Evolutionary conservation across 2,329 filamentous ascomycete species (phyloP).

Genomic region (Talaromyces sp.): DNA sequence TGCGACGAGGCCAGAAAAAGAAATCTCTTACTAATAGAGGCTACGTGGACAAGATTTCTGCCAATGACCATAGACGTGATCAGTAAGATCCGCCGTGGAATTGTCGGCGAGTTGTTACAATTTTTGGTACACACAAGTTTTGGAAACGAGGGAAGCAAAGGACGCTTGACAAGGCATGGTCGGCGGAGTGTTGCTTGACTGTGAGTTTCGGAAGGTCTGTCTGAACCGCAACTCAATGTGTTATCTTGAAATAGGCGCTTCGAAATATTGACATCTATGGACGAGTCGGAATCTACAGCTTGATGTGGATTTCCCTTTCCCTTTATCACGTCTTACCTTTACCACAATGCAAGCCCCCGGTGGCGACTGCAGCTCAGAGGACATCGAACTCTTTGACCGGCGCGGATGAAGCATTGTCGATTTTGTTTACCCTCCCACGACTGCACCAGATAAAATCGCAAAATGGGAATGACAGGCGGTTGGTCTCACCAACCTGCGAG

Average conservation of each 20-base stretch:
- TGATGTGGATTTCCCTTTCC: slow-evolving; percentile 88
- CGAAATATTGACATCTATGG: not conserved
- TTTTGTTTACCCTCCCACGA: slow-evolving; percentile 71
- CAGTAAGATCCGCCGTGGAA: slow-evolving; percentile 54
- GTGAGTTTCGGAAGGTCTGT: slow-evolving; percentile 32
- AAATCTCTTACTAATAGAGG: slow-evolving; percentile 71
- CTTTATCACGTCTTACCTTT: slow-evolving; percentile 74
- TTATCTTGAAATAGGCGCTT: not conserved
- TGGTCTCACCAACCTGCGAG: slow-evolving; percentile 63
- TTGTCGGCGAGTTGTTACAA: slow-evolving; percentile 57
- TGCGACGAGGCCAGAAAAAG: slow-evolving; percentile 69
- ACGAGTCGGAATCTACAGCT: slow-evolving; percentile 72
- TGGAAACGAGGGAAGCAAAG: slow-evolving; percentile 61
- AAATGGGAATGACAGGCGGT: slow-evolving; percentile 63
- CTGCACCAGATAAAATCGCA: slow-evolving; percentile 41
- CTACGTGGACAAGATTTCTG: slow-evolving; percentile 87
- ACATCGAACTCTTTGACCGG: slow-evolving; percentile 68
- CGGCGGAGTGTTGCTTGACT: slow-evolving; percentile 76
- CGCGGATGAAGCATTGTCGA: slow-evolving; percentile 71
- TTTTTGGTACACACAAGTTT: slow-evolving; percentile 61
- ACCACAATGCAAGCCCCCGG: slow-evolving; percentile 62
- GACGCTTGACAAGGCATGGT: slow-evolving; percentile 83
- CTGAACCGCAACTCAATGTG: not conserved
- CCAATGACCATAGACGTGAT: slow-evolving; percentile 71
- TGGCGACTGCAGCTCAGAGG: slow-evolving; percentile 63